Evolutionary conservation across 257 asterid species (phyloP).

Genomic region (Knoxia roxburghii): DNA sequence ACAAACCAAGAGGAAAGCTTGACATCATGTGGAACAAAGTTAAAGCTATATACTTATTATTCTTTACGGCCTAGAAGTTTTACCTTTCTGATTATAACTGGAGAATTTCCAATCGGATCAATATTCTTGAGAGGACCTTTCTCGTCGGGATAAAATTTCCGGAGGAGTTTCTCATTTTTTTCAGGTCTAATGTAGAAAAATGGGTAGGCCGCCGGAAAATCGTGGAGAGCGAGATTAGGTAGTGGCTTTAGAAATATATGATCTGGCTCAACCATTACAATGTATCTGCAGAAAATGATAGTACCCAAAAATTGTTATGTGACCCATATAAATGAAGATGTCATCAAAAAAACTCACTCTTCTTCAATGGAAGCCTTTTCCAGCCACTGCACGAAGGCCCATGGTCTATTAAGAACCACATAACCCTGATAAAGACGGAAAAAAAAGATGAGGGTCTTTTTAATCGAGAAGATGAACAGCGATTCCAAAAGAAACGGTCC

Average conservation of each 20-base stretch:
- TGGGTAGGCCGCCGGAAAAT: constrained; percentile 47
- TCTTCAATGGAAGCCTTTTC: constrained; percentile 54
- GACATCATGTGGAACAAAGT: background rate
- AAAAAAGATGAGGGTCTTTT: background rate
- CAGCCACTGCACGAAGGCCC: constrained; percentile 72
- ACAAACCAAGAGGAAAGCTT: background rate
- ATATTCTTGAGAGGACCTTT: constrained; percentile 47
- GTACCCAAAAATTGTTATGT: background rate
- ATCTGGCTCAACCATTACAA: constrained; percentile 66
- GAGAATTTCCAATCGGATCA: constrained; percentile 68
- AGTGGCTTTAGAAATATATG: constrained; percentile 51
- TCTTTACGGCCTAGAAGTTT: background rate
- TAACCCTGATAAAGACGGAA: constrained; percentile 39
- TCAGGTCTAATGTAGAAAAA: constrained; percentile 54
- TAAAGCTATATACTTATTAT: background rate
- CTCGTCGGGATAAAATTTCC: constrained; percentile 46
- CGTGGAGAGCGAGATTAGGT: constrained; percentile 41
- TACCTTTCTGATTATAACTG: constrained; percentile 53
- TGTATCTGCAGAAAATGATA: constrained; percentile 35
- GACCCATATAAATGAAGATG: background rate
- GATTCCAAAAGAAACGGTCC: background rate
- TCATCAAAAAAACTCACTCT: constrained; percentile 34
- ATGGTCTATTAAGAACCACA: constrained; percentile 61
- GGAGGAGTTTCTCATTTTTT: constrained; percentile 33
- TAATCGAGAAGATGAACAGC: background rate